These are phyloP conservation scores for Sarocladium oryzae DNA, from an alignment of 2,329 filamentous ascomycete species.

Conservation along the genomic window DNA sequence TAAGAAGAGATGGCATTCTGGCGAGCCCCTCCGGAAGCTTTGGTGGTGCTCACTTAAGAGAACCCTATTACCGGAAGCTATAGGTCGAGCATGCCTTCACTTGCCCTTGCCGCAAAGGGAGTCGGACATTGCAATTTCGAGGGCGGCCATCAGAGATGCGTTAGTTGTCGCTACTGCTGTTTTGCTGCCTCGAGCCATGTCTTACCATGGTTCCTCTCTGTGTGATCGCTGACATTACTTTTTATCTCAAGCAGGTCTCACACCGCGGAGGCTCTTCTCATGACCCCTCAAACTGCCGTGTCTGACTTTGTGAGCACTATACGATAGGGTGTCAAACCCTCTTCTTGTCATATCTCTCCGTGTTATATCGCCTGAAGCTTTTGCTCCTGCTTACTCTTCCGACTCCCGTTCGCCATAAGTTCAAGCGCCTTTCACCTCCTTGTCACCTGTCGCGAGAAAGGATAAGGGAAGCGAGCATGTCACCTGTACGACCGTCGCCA, in stretches of 20 bases:
- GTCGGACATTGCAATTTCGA: conserved; percentile 4
- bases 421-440: too few species aligned
- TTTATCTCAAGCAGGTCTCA: conserved; percentile 1
- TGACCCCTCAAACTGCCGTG: background rate
- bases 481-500: background rate
- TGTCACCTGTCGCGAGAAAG: too few species aligned
- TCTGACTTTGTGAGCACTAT: background rate
- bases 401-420: too few species aligned
- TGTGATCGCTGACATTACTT: background rate
- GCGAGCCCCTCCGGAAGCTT: background rate
- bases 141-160: background rate
- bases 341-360: background rate
- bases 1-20: background rate
- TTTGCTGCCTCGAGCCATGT: background rate
- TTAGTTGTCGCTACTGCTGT: background rate
- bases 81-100: conserved; percentile 1
- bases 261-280: background rate
- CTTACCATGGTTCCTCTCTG: background rate
- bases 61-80: background rate
- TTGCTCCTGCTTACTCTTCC: background rate
- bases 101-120: conserved; percentile 7
- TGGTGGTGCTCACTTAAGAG: background rate
- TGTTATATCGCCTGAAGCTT: background rate
- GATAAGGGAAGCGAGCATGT: background rate
- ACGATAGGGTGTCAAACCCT: background rate